A percentile compares a stretch with the other conserved stretches of the same genome.
Evolutionary conservation across 169 alveolate genomes (phyloP).

Genomic region (Eimeria necatrix): DNA sequence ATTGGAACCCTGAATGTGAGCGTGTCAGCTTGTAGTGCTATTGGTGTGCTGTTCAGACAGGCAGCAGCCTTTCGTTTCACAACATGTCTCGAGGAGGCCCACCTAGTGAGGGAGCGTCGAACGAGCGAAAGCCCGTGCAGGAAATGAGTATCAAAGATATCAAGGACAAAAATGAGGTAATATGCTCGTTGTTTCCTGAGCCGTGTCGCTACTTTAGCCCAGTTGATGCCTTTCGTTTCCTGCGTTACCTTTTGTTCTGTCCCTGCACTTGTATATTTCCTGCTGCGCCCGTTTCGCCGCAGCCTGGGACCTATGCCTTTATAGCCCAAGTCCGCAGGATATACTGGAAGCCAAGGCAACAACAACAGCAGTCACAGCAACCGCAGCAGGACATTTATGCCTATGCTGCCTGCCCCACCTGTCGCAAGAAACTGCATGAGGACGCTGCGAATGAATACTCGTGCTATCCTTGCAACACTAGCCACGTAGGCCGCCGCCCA

Average conservation of each 20-base stretch:
- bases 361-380: constrained; percentile 42
- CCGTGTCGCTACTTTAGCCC: no score
- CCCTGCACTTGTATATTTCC: background rate
- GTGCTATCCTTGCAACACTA: constrained; percentile 63
- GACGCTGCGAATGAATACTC: constrained; percentile 50
- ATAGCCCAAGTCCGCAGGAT: constrained; percentile 71
- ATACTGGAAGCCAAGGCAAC: constrained; percentile 75
- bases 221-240: no score
- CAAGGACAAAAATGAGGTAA: constrained; percentile 44
- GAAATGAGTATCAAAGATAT: constrained; percentile 54
- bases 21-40: no score
- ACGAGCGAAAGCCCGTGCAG: constrained; percentile 69
- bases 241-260: background rate
- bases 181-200: background rate
- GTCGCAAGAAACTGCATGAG: constrained; percentile 70
- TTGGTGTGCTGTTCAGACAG: constrained; percentile 9
- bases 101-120: constrained; percentile 11
- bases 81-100: constrained; percentile 50
- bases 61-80: constrained; percentile 56
- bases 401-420: constrained; percentile 73
- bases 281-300: background rate
- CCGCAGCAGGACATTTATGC: constrained; percentile 64
- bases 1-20: no score
- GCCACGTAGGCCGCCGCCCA: constrained; percentile 25
- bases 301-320: constrained; percentile 60